Evolutionary conservation across 345 rosid genomes (phyloP).

Genomic region (Aquilaria malaccensis): DNA sequence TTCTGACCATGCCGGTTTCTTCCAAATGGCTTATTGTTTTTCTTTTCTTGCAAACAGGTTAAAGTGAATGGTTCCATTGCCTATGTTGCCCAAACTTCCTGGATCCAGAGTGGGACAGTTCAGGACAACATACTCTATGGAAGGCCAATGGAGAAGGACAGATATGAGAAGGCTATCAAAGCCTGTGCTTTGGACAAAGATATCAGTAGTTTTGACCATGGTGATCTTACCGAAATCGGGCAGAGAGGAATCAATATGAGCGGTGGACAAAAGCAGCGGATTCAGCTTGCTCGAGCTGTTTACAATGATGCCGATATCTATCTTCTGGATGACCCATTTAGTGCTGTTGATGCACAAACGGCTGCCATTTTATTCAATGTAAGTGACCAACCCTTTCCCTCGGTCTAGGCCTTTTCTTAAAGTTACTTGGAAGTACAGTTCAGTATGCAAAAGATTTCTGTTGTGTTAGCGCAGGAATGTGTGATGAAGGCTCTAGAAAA

Average conservation of each 20-base stretch:
- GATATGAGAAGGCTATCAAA: slow-evolving; percentile 46
- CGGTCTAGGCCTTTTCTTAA: no score
- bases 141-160: slow-evolving; percentile 43
- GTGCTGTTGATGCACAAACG: slow-evolving; percentile 83
- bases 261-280: slow-evolving; percentile 90
- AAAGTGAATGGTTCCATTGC: slow-evolving; percentile 47
- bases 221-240: slow-evolving; percentile 79
- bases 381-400: slow-evolving; percentile 9
- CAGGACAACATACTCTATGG: slow-evolving; percentile 68
- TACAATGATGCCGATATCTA: slow-evolving; percentile 70
- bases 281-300: slow-evolving; percentile 75
- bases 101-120: slow-evolving; percentile 85
- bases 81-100: slow-evolving; percentile 70
- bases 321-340: slow-evolving; percentile 79
- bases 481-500: slow-evolving; percentile 43
- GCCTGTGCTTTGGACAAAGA: slow-evolving; percentile 74
- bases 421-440: not conserved
- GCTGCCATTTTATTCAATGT: slow-evolving; percentile 67
- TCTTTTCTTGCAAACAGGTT: slow-evolving; percentile 30
- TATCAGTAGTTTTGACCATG: slow-evolving; percentile 49
- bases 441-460: not conserved
- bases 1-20: no score
- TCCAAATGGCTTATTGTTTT: not conserved
- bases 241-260: slow-evolving; percentile 86
- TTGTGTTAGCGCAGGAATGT: slow-evolving; percentile 50